Percentiles rank a stretch among this genome's conserved stretches.
phyloP scores from a whole-genome alignment of 2,329 filamentous ascomycete species.

The Hirsutella minnesotensis region DNA sequence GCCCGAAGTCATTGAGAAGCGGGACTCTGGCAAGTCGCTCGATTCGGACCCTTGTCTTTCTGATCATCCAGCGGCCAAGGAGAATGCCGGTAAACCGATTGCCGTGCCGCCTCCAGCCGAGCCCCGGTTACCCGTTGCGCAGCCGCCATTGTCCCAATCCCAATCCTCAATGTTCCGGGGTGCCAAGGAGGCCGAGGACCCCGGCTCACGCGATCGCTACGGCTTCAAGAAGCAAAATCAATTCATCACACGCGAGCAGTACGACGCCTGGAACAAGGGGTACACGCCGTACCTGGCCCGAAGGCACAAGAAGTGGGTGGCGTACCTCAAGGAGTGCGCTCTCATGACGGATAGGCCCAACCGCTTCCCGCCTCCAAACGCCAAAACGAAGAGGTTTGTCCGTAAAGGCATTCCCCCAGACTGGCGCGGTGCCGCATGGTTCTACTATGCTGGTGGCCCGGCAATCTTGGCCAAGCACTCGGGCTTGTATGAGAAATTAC shows the following conservation, averaged over 20 bases:
- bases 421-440: slow-evolving; percentile 93
- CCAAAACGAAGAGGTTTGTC: slow-evolving; percentile 80
- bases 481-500: slow-evolving; percentile 62
- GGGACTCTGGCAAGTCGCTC: slow-evolving; percentile 39
- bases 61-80: slow-evolving; percentile 5
- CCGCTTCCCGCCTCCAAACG: slow-evolving; percentile 66
- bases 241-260: slow-evolving; percentile 63
- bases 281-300: slow-evolving; percentile 68
- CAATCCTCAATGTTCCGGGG: slow-evolving; percentile 1
- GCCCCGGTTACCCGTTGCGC: too few species aligned
- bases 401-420: slow-evolving; percentile 90
- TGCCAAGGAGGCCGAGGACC: slow-evolving; percentile 32
- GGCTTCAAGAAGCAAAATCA: slow-evolving; percentile 85
- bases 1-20: slow-evolving; percentile 20
- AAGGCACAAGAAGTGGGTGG: slow-evolving; percentile 70
- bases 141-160: neutral
- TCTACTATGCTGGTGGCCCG: slow-evolving; percentile 86
- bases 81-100: slow-evolving; percentile 6
- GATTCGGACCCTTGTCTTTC: slow-evolving; percentile 20
- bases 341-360: slow-evolving; percentile 60
- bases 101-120: slow-evolving; percentile 3
- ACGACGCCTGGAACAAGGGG: slow-evolving; percentile 66
- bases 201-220: slow-evolving; percentile 60
- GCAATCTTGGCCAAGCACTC: slow-evolving; percentile 64
- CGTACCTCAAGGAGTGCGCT: slow-evolving; percentile 64